Evolutionary conservation across 257 asterid genomes (phyloP), one percentile per base, ranked within the genome.

Genomic region (Phtheirospermum japonicum): DNA sequence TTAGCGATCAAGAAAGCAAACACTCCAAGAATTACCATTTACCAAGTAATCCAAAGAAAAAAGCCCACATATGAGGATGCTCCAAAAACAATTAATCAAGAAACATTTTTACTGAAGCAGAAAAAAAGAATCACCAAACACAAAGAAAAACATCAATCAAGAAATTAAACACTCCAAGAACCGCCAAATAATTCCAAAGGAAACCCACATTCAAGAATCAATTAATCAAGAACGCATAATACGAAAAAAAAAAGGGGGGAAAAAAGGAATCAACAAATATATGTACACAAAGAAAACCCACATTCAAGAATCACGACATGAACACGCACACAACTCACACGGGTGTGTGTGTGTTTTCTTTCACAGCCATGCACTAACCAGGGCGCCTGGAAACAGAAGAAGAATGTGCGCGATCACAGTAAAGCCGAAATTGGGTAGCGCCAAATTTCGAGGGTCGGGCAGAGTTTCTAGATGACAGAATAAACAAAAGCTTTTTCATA

Each of bases 341-440:
- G 54, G 4, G 54, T 3, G 49, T 46, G 52, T 20, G 56, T 50
- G 12, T 14, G 10, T 23, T 45, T 36, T 40, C 30, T 40, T 61
- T 19, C 9, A 40, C 30, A 62, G 18, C 39, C 50, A 61, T 40
- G 11, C 52, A 79, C 85, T 72, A 64, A 89, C 97, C 94, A 61
- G 79, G 84, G 43, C 71, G 77, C 28, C 64, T 62, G 71, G 84
- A 72, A 57, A 68, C 42, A 64, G 85, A 71, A 57, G 87, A 76
- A 53, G 87, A 76, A 65, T 46, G 65, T n/a, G 78, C 31, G 65
- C 68, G 82, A 81, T 80, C 79, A 68, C 71, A 77, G 82, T 78
- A 85, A 60, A 75, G 63, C 10, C 85, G 81, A 28, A 68, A 71
- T 49, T 65, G 65, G 68, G 79, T 37, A 23, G 13, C 12, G 37